Conservation (phyloP, 2,329 filamentous ascomycete species). For the Talaromyces sp. region DNA sequence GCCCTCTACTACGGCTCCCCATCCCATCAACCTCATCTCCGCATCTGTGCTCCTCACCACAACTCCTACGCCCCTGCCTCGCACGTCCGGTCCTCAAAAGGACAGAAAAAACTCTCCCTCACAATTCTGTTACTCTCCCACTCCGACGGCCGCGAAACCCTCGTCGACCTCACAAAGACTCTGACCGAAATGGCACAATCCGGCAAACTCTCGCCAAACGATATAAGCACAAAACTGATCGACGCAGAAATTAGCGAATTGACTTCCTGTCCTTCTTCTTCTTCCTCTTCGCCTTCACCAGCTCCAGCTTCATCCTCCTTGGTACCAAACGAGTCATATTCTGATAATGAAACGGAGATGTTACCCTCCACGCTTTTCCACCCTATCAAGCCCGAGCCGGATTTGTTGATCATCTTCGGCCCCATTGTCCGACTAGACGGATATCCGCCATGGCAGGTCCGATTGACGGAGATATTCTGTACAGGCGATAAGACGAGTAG, state of each 20-base stretch:
- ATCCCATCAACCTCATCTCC: slow-evolving; percentile 62
- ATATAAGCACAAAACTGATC: slow-evolving; percentile 80
- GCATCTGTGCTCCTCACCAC: slow-evolving; percentile 66
- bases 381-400: slow-evolving; percentile 75
- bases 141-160: slow-evolving; percentile 84
- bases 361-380: slow-evolving; percentile 7
- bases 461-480: slow-evolving; percentile 87
- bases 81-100: slow-evolving; percentile 11
- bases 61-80: slow-evolving; percentile 39
- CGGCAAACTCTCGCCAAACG: slow-evolving; percentile 70
- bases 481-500: slow-evolving; percentile 42
- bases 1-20: slow-evolving; percentile 76
- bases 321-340: neutral
- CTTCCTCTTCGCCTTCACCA: slow-evolving; percentile 10
- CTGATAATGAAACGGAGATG: slow-evolving; percentile 1
- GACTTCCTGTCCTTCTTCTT: slow-evolving; percentile 28
- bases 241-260: slow-evolving; percentile 76
- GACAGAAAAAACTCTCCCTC: slow-evolving; percentile 34
- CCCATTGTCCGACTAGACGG: slow-evolving; percentile 78
- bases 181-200: slow-evolving; percentile 91
- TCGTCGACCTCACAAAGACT: slow-evolving; percentile 93
- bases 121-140: slow-evolving; percentile 75
- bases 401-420: slow-evolving; percentile 81
- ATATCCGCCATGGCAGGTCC: slow-evolving; percentile 94
- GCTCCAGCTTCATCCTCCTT: slow-evolving; percentile 1